Conservation (phyloP, 345 rosid genomes). For the Populus euphratica region DNA sequence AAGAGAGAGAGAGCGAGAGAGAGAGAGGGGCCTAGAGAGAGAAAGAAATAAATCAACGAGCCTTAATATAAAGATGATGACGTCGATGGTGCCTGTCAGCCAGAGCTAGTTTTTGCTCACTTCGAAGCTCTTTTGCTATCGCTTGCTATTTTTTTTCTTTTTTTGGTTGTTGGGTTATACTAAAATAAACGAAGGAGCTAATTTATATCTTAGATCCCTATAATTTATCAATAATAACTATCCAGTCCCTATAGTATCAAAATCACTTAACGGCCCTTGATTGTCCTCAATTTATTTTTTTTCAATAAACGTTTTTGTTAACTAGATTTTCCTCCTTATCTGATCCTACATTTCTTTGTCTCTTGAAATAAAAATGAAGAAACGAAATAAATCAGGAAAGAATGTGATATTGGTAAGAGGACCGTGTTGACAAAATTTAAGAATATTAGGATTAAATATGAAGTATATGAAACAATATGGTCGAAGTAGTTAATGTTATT, state of each 20-base stretch:
- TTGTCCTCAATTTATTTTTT: too few relatives aligned
- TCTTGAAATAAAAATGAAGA: too few relatives aligned
- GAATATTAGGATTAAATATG: not conserved
- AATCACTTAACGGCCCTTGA: too few relatives aligned
- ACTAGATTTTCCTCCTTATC: too few relatives aligned
- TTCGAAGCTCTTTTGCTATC: not conserved
- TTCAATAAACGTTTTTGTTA: too few relatives aligned
- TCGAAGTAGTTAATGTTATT: not conserved
- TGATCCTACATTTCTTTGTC: too few relatives aligned
- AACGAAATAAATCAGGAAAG: too few relatives aligned
- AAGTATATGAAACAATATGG: not conserved
- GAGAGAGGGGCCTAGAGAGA: too few relatives aligned
- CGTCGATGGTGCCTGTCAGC: not conserved
- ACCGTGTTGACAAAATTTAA: not conserved
- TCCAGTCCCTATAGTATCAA: not conserved
- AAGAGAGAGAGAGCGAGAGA: not conserved
- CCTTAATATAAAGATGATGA: not conserved
- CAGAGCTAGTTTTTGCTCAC: slow-evolving; percentile 27
- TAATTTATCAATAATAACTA: not conserved
- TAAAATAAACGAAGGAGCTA: not conserved
- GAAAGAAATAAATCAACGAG: not conserved
- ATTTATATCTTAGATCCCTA: not conserved
- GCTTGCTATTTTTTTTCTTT: not conserved
- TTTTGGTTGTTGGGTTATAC: not conserved
- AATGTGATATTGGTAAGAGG: too few relatives aligned